Conservation (phyloP, 257 asterid species). For the Eustoma russellianum region DNA sequence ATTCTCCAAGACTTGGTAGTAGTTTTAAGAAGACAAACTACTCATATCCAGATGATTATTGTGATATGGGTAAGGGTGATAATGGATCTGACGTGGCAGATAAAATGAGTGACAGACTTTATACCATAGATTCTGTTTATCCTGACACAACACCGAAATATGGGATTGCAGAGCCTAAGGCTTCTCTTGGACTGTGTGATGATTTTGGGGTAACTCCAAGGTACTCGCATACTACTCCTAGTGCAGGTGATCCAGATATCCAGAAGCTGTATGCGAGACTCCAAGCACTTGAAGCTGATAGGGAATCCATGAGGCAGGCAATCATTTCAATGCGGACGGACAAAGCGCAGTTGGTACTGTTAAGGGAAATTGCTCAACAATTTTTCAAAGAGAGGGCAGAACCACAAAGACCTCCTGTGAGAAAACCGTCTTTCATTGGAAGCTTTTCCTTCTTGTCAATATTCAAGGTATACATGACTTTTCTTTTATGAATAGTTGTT, state of each 20-base stretch:
- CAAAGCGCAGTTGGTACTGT: constrained; percentile 70
- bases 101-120: constrained; percentile 67
- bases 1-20: constrained; percentile 46
- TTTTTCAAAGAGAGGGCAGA: constrained; percentile 69
- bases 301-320: constrained; percentile 96
- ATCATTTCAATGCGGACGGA: constrained; percentile 76
- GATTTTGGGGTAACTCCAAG: constrained; percentile 47
- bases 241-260: constrained; percentile 53
- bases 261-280: constrained; percentile 79
- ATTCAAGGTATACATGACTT: constrained; percentile 52
- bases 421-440: constrained; percentile 38
- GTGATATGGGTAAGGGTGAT: constrained; percentile 42
- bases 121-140: constrained; percentile 77
- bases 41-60: constrained; percentile 35
- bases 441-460: constrained; percentile 47
- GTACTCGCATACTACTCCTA: constrained; percentile 29
- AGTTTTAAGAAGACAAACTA: constrained; percentile 48
- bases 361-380: constrained; percentile 93
- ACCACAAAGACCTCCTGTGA: constrained; percentile 34
- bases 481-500: neutral
- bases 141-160: constrained; percentile 32
- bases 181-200: constrained; percentile 36
- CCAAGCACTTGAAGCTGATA: constrained; percentile 95
- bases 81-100: constrained; percentile 53
- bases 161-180: constrained; percentile 35